A percentile compares a stretch with the other conserved stretches of the same genome.
Evolutionary conservation across 805 yeast species (phyloP).

Genomic region (Brettanomyces nanus): DNA sequence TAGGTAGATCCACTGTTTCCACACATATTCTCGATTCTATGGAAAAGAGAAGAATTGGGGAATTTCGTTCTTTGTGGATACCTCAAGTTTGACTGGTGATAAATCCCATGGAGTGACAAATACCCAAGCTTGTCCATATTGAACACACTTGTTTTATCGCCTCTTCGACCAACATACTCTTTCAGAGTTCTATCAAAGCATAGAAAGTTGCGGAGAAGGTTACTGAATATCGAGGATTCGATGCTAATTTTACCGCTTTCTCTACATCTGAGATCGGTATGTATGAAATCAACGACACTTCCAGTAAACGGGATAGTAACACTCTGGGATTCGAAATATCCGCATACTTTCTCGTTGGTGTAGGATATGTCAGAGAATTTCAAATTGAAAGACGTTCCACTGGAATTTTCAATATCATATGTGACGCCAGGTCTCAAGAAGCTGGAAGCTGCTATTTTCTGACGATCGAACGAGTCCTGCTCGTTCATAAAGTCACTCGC

Average conservation of each 20-base stretch:
- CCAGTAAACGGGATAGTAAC: slow-evolving; percentile 20
- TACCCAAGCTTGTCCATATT: slow-evolving; percentile 24
- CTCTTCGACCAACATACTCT: slow-evolving; percentile 15
- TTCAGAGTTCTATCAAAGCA: slow-evolving; percentile 20
- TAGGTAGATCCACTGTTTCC: slow-evolving; percentile 19
- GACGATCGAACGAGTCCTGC: not conserved
- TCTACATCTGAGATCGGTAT: slow-evolving; percentile 20
- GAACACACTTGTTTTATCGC: slow-evolving; percentile 14
- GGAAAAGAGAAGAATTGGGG: slow-evolving; percentile 24
- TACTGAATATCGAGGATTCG: slow-evolving; percentile 24
- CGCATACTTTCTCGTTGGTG: slow-evolving; percentile 9
- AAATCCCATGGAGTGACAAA: too few species aligned
- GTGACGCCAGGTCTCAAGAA: slow-evolving; percentile 20
- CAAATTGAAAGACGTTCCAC: slow-evolving; percentile 9
- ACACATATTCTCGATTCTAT: slow-evolving; percentile 18
- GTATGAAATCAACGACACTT: slow-evolving; percentile 22
- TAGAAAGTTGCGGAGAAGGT: slow-evolving; percentile 21
- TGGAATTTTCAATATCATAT: slow-evolving; percentile 10
- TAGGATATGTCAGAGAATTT: slow-evolving; percentile 16
- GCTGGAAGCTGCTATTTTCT: slow-evolving; percentile 12
- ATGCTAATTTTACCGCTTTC: slow-evolving; percentile 16
- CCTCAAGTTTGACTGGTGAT: slow-evolving; percentile 8
- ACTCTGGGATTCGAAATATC: slow-evolving; percentile 16
- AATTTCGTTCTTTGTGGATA: slow-evolving; percentile 17
- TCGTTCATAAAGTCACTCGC: not conserved